Conservation (phyloP, 768 basidiomycete species). For the Leccinum subgranulosum region DNA sequence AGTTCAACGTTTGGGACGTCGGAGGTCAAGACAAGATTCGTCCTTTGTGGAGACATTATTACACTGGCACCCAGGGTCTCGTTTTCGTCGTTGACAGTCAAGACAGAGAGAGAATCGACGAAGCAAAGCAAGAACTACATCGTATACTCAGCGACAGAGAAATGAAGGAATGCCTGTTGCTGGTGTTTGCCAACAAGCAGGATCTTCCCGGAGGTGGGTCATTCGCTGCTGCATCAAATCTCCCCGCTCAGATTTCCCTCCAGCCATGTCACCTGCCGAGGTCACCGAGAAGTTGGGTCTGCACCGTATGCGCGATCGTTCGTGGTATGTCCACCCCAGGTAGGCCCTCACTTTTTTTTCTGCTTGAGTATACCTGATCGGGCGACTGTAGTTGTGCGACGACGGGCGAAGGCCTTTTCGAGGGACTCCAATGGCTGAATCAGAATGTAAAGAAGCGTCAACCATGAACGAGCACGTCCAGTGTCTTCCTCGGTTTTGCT, state of each 20-base stretch:
- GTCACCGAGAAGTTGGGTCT: constrained; percentile 96
- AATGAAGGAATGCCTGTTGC: constrained; percentile 95
- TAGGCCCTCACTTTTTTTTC: constrained; percentile 34
- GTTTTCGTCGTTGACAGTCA: constrained; percentile 98
- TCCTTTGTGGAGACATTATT: constrained; percentile 98
- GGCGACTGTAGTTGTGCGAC: constrained; percentile 73
- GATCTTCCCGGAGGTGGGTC: constrained; percentile 90
- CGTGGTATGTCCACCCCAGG: constrained; percentile 99
- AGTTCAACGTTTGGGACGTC: constrained; percentile 95
- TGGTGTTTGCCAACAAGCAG: constrained; percentile 99
- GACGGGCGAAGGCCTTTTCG: constrained; percentile 94
- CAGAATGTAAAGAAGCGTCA: constrained; percentile 96
- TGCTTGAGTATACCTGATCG: neutral
- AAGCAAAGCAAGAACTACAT: constrained; percentile 93
- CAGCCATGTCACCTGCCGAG: constrained; percentile 97
- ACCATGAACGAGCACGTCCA: constrained; percentile 43
- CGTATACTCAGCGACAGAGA: constrained; percentile 95
- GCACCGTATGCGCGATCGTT: constrained; percentile 93
- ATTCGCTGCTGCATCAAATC: neutral
- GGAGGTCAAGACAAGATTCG: constrained; percentile 99
- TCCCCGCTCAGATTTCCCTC: constrained; percentile 1
- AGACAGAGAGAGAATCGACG: constrained; percentile 92
- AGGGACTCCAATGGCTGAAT: constrained; percentile 96
- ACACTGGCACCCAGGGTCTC: constrained; percentile 97
- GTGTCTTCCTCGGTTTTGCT: constrained; percentile 17